Percentiles rank a stretch among this genome's conserved stretches.
phyloP scores from a whole-genome alignment of 768 basidiomycete genomes.

The Rhodotorula diobovata region DNA sequence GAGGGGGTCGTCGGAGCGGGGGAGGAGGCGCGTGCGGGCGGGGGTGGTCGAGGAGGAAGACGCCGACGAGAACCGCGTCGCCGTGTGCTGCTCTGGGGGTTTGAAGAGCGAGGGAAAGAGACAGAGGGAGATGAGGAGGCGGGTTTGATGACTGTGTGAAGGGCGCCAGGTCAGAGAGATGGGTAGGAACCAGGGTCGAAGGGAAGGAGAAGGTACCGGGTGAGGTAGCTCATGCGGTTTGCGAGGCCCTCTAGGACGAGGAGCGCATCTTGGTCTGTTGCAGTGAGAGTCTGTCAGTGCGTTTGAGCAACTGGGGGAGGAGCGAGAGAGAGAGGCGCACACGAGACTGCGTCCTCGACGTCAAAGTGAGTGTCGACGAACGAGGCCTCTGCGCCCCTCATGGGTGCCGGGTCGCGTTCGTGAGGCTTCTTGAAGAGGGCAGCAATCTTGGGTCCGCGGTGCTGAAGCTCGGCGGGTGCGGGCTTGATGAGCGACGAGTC shows the following conservation, averaged over 20 bases:
- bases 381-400: background rate
- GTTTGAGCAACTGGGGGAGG: no score
- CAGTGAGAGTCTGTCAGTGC: fast-evolving
- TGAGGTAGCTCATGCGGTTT: slow-evolving; percentile 6
- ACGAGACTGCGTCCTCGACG: slow-evolving; percentile 27
- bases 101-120: slow-evolving; percentile 30
- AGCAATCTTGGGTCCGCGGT: background rate
- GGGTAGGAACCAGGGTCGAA: background rate
- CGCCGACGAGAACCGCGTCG: background rate
- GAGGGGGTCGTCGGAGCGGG: slow-evolving; percentile 10
- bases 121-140: slow-evolving; percentile 16
- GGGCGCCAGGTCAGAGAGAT: background rate
- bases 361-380: slow-evolving; percentile 14
- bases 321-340: background rate
- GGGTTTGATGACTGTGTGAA: slow-evolving; percentile 10
- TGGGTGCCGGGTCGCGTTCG: slow-evolving; percentile 1
- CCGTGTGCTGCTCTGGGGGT: slow-evolving; percentile 9
- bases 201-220: slow-evolving; percentile 1
- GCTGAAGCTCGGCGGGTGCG: background rate
- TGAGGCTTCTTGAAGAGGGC: background rate
- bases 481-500: background rate
- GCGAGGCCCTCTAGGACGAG: slow-evolving; percentile 7
- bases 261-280: slow-evolving; percentile 13
- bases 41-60: background rate
- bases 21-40: background rate